Base-by-base conservation (phyloP, 495 filamentous ascomycete species). In the Rhizodiscina lignyota region DNA sequence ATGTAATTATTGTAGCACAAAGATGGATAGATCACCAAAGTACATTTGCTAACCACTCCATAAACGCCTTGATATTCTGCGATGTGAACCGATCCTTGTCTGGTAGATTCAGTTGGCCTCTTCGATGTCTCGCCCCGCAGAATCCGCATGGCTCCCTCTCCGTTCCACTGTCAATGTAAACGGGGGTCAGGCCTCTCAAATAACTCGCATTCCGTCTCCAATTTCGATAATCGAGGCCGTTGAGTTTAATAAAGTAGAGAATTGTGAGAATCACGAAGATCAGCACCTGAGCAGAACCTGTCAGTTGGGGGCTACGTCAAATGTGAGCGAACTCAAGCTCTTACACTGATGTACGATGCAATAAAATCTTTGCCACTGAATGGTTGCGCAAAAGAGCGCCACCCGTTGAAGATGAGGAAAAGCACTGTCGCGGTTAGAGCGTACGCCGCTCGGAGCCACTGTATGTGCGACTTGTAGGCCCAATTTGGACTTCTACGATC, bases 371-470 rank as follows among this genome's bases (percentile, higher is more conserved):
- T 8, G 5, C 18, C 23, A 11, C 18, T 19, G 12, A 40, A 37
- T 21, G 38, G 38, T 19, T 16, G 18, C 16, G 35, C 19, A 17
- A 40, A 40, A 2, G 38, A 28, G n/a, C 26, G 30, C 38, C 38
- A 40, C 3, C 38, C 38, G 16, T 40, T 40, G 15, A 40, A 35
- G 19, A 40, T 10, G 20, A 35, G 26, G 21, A 40, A 30, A 11
- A 40, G 21, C 12, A 27, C 13, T 18, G 19, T 24, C 6, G 19
- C 30, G 8, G 19, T 21, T 3, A 40, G 18, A 19, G 20, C 38
- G 20, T 40, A 40, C 10, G 2, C 13, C 12, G 38, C 38, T 5
- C 38, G 38, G 11, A 40, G n/a, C 31, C 30, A 35, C 31, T 40
- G 38, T 5, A 30, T 32, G 22, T 27, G 21, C 10, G 31, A 26